Evolutionary conservation across 2,329 filamentous ascomycete genomes (phyloP).

Genomic region (Metarhizium anisopliae): DNA sequence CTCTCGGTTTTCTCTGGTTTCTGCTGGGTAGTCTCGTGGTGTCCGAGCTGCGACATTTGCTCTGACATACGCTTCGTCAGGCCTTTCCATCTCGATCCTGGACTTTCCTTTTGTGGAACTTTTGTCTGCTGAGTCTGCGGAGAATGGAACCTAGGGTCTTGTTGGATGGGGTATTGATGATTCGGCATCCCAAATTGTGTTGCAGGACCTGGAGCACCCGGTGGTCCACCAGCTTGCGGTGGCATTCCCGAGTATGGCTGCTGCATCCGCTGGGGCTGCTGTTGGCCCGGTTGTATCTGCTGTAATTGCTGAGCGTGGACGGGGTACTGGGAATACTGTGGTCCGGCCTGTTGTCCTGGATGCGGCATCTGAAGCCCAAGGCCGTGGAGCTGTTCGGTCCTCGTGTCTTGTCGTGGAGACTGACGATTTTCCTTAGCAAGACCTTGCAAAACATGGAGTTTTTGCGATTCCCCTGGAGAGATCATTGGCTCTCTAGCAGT

Average conservation of each 20-base stretch:
- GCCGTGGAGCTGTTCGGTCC: not conserved
- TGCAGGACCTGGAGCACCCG: not conserved
- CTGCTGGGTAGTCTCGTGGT: slow-evolving; percentile 5
- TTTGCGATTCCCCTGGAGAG: not conserved
- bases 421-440: not conserved
- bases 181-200: not conserved
- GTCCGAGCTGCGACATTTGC: slow-evolving; percentile 14
- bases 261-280: slow-evolving; percentile 7
- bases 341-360: not conserved
- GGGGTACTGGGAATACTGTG: not conserved
- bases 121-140: not conserved
- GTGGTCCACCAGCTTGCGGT: not conserved
- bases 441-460: not conserved
- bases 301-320: not conserved
- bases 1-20: slow-evolving; percentile 15
- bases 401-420: not conserved
- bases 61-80: slow-evolving; percentile 22
- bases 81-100: slow-evolving; percentile 24
- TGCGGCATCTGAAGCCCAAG: not conserved
- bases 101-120: slow-evolving; percentile 4
- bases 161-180: not conserved
- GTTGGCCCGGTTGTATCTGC: not conserved
- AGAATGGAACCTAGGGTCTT: not conserved
- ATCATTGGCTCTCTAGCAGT: not conserved
- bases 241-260: slow-evolving; percentile 4